Conservation (phyloP, 2,329 filamentous ascomycete species). For the Apiospora marii region DNA sequence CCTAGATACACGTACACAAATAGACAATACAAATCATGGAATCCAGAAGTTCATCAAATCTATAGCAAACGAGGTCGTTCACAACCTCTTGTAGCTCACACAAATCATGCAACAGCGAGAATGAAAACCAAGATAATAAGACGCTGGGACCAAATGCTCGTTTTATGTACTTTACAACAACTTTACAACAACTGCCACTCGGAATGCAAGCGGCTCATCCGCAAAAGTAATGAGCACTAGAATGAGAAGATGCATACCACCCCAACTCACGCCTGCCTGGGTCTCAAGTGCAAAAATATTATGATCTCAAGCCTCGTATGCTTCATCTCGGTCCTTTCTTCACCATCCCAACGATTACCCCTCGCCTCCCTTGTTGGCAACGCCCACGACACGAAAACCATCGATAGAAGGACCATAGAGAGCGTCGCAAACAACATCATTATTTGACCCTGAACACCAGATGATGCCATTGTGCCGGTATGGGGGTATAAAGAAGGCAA, state of each 20-base stretch:
- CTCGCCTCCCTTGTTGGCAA: neutral
- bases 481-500: conserved; percentile 21
- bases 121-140: neutral
- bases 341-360: neutral
- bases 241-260: neutral
- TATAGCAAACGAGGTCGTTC: neutral
- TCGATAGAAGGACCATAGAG: conserved; percentile 11
- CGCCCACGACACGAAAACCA: neutral
- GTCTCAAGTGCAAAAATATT: neutral
- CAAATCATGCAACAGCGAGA: neutral
- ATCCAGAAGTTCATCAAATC: neutral
- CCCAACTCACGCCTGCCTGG: neutral
- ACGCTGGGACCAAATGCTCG: neutral
- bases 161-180: conserved; percentile 16
- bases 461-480: conserved; percentile 20
- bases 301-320: neutral
- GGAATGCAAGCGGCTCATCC: neutral
- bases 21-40: neutral
- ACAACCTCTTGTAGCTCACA: neutral
- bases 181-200: neutral
- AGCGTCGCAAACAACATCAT: conserved; percentile 12
- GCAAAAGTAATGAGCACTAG: conserved; percentile 1
- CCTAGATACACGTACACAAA: neutral
- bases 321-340: neutral
- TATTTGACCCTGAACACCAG: conserved; percentile 15